Conservation (phyloP, 202 grass and related monocot genomes). For the Dendrocalamus latiflorus region DNA sequence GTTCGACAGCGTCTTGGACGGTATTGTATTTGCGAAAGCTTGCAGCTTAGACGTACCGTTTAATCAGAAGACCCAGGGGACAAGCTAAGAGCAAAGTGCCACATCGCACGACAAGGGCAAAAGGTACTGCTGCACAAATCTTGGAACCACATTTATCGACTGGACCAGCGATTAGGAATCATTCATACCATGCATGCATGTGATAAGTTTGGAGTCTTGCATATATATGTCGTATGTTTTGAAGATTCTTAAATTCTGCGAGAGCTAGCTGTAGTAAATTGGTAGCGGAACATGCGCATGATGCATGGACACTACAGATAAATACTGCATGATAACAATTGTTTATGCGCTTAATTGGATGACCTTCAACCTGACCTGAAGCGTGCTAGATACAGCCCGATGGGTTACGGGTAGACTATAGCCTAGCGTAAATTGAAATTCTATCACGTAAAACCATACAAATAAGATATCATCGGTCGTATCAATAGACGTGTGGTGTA, state of each 20-base stretch:
- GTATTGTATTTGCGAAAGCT: not conserved
- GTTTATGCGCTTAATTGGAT: not conserved
- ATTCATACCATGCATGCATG: not conserved
- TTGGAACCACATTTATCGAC: constrained; percentile 4
- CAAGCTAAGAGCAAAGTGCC: not conserved
- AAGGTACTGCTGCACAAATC: constrained; percentile 2
- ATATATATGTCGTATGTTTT: not conserved
- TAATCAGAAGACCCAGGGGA: not conserved
- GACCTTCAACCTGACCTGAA: not conserved
- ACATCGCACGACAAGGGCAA: not conserved
- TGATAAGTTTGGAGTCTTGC: not conserved
- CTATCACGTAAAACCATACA: no score
- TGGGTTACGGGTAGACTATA: no score
- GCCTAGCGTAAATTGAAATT: no score
- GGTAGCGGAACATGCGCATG: not conserved
- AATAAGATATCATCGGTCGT: no score
- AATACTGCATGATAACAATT: not conserved
- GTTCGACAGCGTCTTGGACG: constrained; percentile 7
- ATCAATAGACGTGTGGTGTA: no score
- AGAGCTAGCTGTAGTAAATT: not conserved
- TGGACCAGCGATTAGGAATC: not conserved
- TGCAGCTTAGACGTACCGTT: not conserved
- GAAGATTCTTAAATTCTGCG: not conserved
- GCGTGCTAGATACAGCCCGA: not conserved
- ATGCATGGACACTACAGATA: not conserved